These are phyloP conservation scores for Prunus fruticosa DNA, from an alignment of 306 rosid species.

Conservation along the genomic window DNA sequence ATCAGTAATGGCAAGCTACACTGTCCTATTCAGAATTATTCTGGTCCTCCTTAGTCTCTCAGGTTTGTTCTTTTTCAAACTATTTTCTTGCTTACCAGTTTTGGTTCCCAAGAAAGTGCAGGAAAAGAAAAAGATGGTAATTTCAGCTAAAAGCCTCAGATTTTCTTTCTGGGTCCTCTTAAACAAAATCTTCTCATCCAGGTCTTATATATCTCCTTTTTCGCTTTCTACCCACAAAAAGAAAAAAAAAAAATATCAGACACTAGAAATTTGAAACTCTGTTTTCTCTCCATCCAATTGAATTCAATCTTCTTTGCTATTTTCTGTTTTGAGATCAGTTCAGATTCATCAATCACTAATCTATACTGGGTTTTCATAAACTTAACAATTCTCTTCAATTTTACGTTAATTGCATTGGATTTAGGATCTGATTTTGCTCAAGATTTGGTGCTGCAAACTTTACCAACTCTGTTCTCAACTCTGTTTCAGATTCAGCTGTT, in stretches of 20 bases:
- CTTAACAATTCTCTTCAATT: neutral
- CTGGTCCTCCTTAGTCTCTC: slow-evolving; percentile 48
- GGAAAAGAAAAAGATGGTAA: neutral
- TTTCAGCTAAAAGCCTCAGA: neutral
- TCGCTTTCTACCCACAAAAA: neutral
- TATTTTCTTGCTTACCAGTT: slow-evolving; percentile 18
- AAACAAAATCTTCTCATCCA: neutral
- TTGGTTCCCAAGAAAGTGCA: slow-evolving; percentile 22
- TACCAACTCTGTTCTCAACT: neutral
- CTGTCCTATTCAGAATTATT: slow-evolving; percentile 33
- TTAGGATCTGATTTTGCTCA: neutral
- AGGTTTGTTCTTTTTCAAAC: slow-evolving; percentile 37
- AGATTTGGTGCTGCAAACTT: no score
- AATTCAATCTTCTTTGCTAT: neutral
- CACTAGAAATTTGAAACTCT: neutral
- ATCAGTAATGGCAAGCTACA: slow-evolving; percentile 36
- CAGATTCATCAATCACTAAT: neutral
- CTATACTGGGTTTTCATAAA: neutral
- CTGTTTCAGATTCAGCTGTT: slow-evolving; percentile 41
- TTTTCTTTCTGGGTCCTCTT: slow-evolving; percentile 15
- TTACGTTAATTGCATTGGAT: neutral
- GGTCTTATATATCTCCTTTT: neutral
- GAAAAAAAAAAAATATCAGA: neutral
- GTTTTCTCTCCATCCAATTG: neutral
- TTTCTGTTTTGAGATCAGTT: slow-evolving; percentile 12